These are phyloP conservation scores for Macrotyloma uniflorum DNA, from an alignment of 306 rosid species.

Conservation along the genomic window DNA sequence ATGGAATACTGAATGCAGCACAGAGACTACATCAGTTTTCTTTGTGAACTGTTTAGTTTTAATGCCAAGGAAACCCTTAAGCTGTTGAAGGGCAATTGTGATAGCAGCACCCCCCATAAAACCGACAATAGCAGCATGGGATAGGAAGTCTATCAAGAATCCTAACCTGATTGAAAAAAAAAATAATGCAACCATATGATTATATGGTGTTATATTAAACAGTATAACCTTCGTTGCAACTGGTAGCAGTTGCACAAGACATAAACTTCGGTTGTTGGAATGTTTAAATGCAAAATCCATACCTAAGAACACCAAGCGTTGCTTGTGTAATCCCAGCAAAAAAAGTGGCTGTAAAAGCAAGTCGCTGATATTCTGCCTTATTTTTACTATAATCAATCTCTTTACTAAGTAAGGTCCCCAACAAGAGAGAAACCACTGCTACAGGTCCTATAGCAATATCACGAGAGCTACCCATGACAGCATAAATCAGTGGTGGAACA, in stretches of 20 bases:
- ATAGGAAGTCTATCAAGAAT: conserved; percentile 91
- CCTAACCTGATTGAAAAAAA: conserved; percentile 65
- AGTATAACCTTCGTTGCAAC: conserved; percentile 7
- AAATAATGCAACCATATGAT: conserved; percentile 1
- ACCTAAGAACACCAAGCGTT: conserved; percentile 88
- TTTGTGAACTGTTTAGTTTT: conserved; percentile 58
- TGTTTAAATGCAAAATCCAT: conserved; percentile 20
- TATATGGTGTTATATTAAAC: not conserved
- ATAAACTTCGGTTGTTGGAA: conserved; percentile 14
- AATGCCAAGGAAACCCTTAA: conserved; percentile 93
- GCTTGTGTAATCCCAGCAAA: conserved; percentile 96
- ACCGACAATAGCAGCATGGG: conserved; percentile 98
- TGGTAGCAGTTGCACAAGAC: not conserved
- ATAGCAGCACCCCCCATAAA: conserved; percentile 99
- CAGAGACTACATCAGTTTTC: conserved; percentile 75
- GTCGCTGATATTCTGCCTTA: conserved; percentile 62
- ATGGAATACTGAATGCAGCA: conserved; percentile 60
- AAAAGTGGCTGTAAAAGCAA: conserved; percentile 97
- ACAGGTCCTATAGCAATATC: conserved; percentile 98
- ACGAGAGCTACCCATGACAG: conserved; percentile 95
- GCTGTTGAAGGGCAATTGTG: conserved; percentile 97
- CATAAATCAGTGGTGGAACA: conserved; percentile 93
- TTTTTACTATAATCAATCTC: conserved; percentile 62
- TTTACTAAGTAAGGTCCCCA: conserved; percentile 77
- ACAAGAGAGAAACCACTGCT: conserved; percentile 91